These are phyloP conservation scores for Prunus armeniaca DNA, from an alignment of 306 rosid species.

Conservation along the genomic window DNA sequence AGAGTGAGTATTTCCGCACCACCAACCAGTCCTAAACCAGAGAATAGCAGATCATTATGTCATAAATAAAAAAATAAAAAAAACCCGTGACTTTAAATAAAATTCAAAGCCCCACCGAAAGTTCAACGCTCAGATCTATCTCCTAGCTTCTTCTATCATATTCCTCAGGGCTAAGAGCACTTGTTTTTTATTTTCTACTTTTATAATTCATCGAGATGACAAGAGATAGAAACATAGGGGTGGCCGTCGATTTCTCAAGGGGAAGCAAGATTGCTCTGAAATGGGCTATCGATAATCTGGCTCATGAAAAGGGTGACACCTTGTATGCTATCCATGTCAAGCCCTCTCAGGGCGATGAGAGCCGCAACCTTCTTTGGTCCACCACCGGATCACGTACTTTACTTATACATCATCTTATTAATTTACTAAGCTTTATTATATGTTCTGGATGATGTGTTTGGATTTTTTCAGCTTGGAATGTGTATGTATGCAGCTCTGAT, in stretches of 20 bases:
- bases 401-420: neutral
- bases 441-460: neutral
- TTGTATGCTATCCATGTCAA: constrained; percentile 57
- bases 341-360: constrained; percentile 30
- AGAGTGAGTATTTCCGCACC: no score
- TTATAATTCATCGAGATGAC: constrained; percentile 31
- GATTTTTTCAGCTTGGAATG: neutral
- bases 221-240: constrained; percentile 60
- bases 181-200: neutral
- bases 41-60: no score
- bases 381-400: constrained; percentile 64
- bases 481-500: constrained; percentile 48
- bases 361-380: constrained; percentile 40
- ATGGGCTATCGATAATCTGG: constrained; percentile 69
- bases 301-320: constrained; percentile 56
- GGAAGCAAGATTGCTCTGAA: constrained; percentile 68
- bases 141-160: neutral
- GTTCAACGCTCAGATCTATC: neutral
- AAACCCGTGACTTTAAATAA: neutral
- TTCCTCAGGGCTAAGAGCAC: neutral
- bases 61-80: neutral
- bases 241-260: constrained; percentile 69
- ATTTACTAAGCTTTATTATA: neutral
- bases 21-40: no score
- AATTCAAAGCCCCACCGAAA: neutral